phyloP scores from a whole-genome alignment of 192 early-diverging fungal genomes.

The Coemansia sp. region DNA sequence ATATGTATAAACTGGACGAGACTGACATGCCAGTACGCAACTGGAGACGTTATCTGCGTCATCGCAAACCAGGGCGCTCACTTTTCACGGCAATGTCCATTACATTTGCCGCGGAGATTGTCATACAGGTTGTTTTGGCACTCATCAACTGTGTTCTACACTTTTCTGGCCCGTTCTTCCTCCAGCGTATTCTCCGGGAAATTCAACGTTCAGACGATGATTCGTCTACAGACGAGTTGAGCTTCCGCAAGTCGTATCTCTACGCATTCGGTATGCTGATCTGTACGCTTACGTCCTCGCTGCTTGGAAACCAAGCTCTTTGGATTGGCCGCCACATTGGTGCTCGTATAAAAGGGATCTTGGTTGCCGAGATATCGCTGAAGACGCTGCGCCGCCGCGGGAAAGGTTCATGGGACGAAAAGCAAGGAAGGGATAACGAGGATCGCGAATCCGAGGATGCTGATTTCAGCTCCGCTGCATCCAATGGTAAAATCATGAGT shows the following conservation, averaged over 20 bases:
- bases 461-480: conserved; percentile 32
- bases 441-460: conserved; percentile 27
- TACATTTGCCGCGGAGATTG: conserved; percentile 44
- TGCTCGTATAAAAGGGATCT: conserved; percentile 60
- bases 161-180: conserved; percentile 57
- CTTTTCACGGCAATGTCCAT: conserved; percentile 33
- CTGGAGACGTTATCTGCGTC: conserved; percentile 25
- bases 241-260: conserved; percentile 41
- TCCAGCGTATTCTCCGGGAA: conserved; percentile 57
- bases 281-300: conserved; percentile 27
- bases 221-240: conserved; percentile 20
- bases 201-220: conserved; percentile 40
- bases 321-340: conserved; percentile 68
- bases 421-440: conserved; percentile 28
- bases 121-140: conserved; percentile 38
- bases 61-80: conserved; percentile 16
- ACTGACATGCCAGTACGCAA: conserved; percentile 49
- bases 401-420: conserved; percentile 49
- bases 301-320: conserved; percentile 60
- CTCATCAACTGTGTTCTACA: conserved; percentile 28
- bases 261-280: conserved; percentile 63
- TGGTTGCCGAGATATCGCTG: conserved; percentile 64
- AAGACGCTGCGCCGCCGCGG: conserved; percentile 65
- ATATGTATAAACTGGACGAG: conserved; percentile 60
- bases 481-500: conserved; percentile 71